Percentiles rank a stretch among this genome's conserved stretches.
phyloP scores from a whole-genome alignment of 2,329 filamentous ascomycete genomes.

The Fonsecaea nubica region DNA sequence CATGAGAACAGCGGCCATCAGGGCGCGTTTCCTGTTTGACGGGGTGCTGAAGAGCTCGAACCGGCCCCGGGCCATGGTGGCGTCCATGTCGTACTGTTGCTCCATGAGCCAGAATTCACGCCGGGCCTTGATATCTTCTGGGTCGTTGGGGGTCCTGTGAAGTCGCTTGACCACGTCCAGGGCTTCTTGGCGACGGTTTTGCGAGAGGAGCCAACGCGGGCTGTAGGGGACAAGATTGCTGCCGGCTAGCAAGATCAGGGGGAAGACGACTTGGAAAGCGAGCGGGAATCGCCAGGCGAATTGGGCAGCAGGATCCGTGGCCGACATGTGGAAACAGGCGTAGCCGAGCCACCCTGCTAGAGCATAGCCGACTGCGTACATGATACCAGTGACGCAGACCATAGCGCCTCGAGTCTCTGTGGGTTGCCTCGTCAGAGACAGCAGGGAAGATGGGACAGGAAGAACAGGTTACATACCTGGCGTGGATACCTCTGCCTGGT shows the following conservation, averaged over 20 bases:
- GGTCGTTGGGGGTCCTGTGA: conserved; percentile 45
- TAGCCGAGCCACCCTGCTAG: conserved; percentile 38
- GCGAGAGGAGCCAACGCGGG: conserved; percentile 48
- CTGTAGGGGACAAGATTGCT: conserved; percentile 45
- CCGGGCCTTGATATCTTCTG: conserved; percentile 45
- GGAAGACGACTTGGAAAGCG: conserved; percentile 45
- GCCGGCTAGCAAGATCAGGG: conserved; percentile 41
- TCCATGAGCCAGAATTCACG: conserved; percentile 55
- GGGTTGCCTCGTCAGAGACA: not conserved
- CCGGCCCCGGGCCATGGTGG: conserved; percentile 32
- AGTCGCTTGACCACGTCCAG: conserved; percentile 45
- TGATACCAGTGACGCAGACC: conserved; percentile 36
- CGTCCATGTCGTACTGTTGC: conserved; percentile 53
- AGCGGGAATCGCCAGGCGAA: conserved; percentile 47
- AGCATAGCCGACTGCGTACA: conserved; percentile 38
- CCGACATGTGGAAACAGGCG: conserved; percentile 55
- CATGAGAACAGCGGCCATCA: conserved; percentile 53
- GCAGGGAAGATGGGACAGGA: not conserved
- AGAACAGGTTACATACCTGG: conserved; percentile 24
- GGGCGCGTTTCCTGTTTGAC: conserved; percentile 50
- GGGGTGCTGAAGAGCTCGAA: conserved; percentile 53
- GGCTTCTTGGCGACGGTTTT: conserved; percentile 47
- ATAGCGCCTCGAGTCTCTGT: conserved; percentile 35
- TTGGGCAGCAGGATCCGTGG: conserved; percentile 42
- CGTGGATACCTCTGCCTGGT: conserved; percentile 38